Base-by-base conservation (phyloP, 768 basidiomycete species). In the Tephrocybe sp. region DNA sequence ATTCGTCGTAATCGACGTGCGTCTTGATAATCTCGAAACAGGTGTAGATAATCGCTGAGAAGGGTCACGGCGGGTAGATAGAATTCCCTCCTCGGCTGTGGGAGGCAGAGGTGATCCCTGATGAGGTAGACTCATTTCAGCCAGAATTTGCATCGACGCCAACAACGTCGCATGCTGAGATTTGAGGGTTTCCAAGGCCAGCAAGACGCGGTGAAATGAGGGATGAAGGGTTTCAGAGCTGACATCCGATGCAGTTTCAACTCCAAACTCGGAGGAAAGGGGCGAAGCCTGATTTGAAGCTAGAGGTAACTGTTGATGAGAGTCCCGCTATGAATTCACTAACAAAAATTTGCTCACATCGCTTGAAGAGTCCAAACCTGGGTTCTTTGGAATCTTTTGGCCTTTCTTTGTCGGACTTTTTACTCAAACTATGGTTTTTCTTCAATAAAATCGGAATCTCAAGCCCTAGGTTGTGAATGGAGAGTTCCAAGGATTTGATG, bases 311-410 rank as follows among this genome's bases (percentile, higher is more conserved):
- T 31, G 13, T 51, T 5, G 30, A 40, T 45, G 34, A 45, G 39
- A 43, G 4, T 3, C 26, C 4, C 26, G 26, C 16, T 53, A 34
- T 20, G 38, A 23, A 30, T 32, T 13, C 6, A 26, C 14, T 23
- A 39, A 19, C 16, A 33, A 33, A 47, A 34, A 30, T 63, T 26
- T 26, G 26, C 75, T 50, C 60, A 82, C 84, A 69, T 66, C 77
- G 77, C 62, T 84, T 84, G 65, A 89, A 85, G 48, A 87, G 64
- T 34, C 77, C 78, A 59, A 89, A 83, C 19, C 77, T 70, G 13
- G 57, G 45, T 45, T 66, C 66, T 61, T 70, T 71, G 26, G 71
- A 64, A 39, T 68, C 73, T 54, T 75, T 83, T 14, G 72, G 71
- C 61, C 76, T 80, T 39, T 83, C 81, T 32, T 71, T 68, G 53